Percentiles rank a stretch among this genome's conserved stretches.
phyloP scores from a whole-genome alignment of 768 basidiomycete species.

The Naganishia onofrii region DNA sequence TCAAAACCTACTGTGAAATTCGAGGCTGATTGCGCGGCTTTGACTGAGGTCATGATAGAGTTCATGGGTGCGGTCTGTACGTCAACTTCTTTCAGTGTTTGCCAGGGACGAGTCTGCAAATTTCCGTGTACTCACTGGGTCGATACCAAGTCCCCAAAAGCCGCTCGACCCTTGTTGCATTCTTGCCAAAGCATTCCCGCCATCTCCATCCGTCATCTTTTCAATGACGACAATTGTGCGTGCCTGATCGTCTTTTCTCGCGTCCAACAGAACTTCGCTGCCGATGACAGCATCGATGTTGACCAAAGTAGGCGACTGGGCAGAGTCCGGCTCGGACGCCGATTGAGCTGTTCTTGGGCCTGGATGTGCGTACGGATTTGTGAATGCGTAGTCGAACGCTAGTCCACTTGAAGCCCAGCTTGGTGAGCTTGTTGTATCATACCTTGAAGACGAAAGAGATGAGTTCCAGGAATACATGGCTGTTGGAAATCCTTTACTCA shows the following conservation, averaged over 20 bases:
- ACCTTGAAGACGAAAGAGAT: conserved; percentile 3
- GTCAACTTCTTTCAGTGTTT: too few species aligned
- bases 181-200: conserved; percentile 23
- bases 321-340: not conserved
- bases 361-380: conserved; percentile 8
- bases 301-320: conserved; percentile 16
- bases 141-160: conserved; percentile 47
- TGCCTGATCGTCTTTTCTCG: conserved; percentile 30
- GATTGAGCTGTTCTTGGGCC: conserved; percentile 15
- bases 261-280: conserved; percentile 31
- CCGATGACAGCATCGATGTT: conserved; percentile 25
- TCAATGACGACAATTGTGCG: conserved; percentile 31
- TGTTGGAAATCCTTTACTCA: not conserved
- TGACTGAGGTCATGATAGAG: conserved; percentile 38
- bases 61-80: conserved; percentile 15
- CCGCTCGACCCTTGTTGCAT: conserved; percentile 39
- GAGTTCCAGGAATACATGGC: not conserved
- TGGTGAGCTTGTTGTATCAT: not conserved
- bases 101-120: too few species aligned
- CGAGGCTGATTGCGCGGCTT: conserved; percentile 29
- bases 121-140: conserved; percentile 38
- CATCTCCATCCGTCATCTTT: conserved; percentile 22
- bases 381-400: conserved; percentile 17
- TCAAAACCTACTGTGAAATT: conserved; percentile 41
- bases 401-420: conserved; percentile 1